A percentile compares a stretch with the other conserved stretches of the same genome.
phyloP scores from a whole-genome alignment of 192 early-diverging fungal genomes.

The Powellomyces hirtus region DNA sequence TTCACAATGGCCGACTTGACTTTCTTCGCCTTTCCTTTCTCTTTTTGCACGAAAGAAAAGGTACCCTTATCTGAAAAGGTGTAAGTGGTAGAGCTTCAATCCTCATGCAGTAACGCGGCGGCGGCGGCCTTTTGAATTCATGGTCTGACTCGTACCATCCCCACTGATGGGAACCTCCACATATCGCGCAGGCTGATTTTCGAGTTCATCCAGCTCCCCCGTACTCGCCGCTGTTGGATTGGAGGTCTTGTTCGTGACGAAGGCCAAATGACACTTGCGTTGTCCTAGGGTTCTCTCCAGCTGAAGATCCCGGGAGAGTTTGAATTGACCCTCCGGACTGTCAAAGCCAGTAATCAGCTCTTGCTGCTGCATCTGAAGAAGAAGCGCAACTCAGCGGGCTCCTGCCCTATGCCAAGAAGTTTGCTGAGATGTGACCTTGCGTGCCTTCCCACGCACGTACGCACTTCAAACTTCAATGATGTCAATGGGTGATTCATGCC shows the following conservation, averaged over 20 bases:
- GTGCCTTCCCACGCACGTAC: too few species aligned
- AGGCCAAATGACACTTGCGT: background rate
- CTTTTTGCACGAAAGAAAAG: constrained; percentile 16
- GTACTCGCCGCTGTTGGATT: background rate
- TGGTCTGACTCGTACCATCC: constrained; percentile 22
- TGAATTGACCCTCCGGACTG: constrained; percentile 31
- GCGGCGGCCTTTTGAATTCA: background rate
- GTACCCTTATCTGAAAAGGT: constrained; percentile 9
- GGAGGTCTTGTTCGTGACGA: constrained; percentile 4
- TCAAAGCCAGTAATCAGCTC: too few species aligned
- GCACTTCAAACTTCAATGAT: too few species aligned
- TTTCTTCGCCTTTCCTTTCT: constrained; percentile 31
- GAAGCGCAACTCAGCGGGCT: too few species aligned
- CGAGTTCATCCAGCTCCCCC: background rate
- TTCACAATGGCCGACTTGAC: constrained; percentile 23
- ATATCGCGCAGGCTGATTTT: constrained; percentile 15
- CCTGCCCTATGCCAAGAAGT: too few species aligned
- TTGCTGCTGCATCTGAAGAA: too few species aligned
- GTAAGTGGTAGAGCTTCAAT: background rate
- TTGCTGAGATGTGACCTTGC: too few species aligned
- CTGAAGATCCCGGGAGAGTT: constrained; percentile 21
- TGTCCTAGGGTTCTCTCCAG: constrained; percentile 6
- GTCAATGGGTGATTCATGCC: too few species aligned
- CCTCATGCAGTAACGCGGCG: background rate
- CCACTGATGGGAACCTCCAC: constrained; percentile 28